These are phyloP conservation scores for Geotrichum australiense DNA, from an alignment of 1,139 yeast species.

Conservation along the genomic window DNA sequence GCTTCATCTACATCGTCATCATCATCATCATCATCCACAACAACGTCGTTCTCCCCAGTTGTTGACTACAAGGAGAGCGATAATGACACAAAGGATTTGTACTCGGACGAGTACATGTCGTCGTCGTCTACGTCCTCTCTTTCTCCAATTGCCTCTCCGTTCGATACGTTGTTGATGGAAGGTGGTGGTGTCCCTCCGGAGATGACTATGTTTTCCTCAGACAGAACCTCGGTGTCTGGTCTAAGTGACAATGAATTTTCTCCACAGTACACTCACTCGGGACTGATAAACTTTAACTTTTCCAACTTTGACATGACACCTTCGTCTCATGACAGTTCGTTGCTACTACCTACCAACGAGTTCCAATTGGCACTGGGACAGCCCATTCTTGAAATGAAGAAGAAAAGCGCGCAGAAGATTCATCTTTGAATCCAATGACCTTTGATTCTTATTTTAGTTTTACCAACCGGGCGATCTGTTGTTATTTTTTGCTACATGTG, in stretches of 20 bases:
- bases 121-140: neutral
- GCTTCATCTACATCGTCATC: no score
- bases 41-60: neutral
- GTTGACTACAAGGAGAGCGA: neutral
- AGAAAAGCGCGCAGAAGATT: no score
- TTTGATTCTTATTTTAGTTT: no score
- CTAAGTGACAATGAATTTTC: conserved; percentile 6
- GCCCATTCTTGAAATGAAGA: no score
- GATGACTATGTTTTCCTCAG: neutral
- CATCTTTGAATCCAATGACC: no score
- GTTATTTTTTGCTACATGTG: no score
- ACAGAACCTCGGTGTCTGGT: neutral
- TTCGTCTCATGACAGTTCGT: no score
- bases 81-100: neutral
- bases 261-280: neutral
- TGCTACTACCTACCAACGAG: no score
- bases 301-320: conserved; percentile 1
- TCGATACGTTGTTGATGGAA: neutral
- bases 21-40: no score
- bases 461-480: no score
- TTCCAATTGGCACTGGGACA: no score
- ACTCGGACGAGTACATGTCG: neutral
- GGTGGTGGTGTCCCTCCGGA: neutral
- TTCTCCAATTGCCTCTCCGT: conserved; percentile 3
- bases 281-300: conserved; percentile 4